phyloP scores from a whole-genome alignment of 257 asterid genomes.

The Catharanthus roseus region DNA sequence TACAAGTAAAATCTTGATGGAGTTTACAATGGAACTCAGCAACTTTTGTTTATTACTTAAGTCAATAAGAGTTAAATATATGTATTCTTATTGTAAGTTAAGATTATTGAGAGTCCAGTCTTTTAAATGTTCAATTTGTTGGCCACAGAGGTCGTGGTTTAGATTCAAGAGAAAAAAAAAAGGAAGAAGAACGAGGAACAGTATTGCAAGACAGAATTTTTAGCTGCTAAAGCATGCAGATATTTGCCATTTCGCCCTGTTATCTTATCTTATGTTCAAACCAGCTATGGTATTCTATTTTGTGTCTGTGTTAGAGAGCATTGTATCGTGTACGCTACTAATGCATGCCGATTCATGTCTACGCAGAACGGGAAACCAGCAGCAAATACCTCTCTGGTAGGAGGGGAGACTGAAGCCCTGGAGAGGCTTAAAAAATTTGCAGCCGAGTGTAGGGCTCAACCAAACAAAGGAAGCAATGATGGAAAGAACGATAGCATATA shows the following conservation, averaged over 20 bases:
- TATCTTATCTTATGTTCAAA: background rate
- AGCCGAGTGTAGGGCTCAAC: slow-evolving; percentile 66
- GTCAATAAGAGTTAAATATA: background rate
- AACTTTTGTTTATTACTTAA: background rate
- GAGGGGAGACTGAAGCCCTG: slow-evolving; percentile 94
- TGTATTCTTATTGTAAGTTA: background rate
- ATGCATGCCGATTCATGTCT: background rate
- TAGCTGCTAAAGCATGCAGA: background rate
- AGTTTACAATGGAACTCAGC: too few relatives aligned
- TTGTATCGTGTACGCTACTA: background rate
- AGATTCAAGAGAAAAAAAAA: background rate
- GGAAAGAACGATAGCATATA: slow-evolving; percentile 65
- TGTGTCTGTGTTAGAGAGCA: background rate
- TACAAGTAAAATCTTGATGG: background rate
- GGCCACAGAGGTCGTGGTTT: background rate
- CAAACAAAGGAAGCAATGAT: slow-evolving; percentile 44
- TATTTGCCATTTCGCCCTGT: background rate
- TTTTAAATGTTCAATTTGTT: too few relatives aligned
- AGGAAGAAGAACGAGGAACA: background rate
- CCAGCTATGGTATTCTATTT: background rate
- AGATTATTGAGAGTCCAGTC: background rate
- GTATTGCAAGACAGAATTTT: background rate
- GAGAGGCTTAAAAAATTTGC: slow-evolving; percentile 76
- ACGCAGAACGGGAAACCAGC: slow-evolving; percentile 62
- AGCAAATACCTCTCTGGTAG: slow-evolving; percentile 66